Base-by-base conservation (phyloP, 1,284 basidiomycete genomes). In the Melampsora allii-populina region DNA sequence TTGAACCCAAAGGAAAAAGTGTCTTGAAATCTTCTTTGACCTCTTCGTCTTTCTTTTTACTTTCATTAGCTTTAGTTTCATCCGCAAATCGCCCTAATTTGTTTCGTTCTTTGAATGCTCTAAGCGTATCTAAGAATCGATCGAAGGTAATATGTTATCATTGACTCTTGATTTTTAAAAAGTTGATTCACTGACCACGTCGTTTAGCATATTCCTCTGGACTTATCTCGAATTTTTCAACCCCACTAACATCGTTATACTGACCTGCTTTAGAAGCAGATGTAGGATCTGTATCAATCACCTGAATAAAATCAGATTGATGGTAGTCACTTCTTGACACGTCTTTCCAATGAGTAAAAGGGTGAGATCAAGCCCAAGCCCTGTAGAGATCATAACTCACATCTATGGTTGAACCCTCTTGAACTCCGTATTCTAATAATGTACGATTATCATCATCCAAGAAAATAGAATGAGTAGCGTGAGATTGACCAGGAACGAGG, bases 111-210 rank as follows among this genome's bases (percentile, higher is more conserved):
- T 98, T 94, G 84, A 91, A 97, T 0, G 91, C 89, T 19, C 93
- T 85, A 12, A 98, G 91, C 14, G 91, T 91, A 80, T 97, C 95
- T 92, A n/a, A n/a, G n/a, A n/a, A n/a, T n/a, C n/a, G n/a, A n/a
- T n/a, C n/a, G n/a, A n/a, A n/a, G n/a, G n/a, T n/a, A n/a, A n/a
- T n/a, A n/a, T n/a, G n/a, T n/a, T n/a, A n/a, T n/a, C n/a, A n/a
- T n/a, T n/a, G n/a, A n/a, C n/a, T n/a, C n/a, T n/a, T n/a, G n/a
- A n/a, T n/a, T n/a, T n/a, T n/a, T n/a, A n/a, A n/a, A n/a, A n/a
- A n/a, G 36, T 78, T 82, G 10, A 76, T 21, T 2, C 21, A 56
- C 50, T 27, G 24, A 92, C 92, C 92, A 81, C 85, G 83, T 77
- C 93, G 83, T 79, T 87, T 84, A 21, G 88, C 91, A 80, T 98